These are phyloP conservation scores for Tausonia pullulans DNA, from an alignment of 1,284 basidiomycete species.

Conservation along the genomic window DNA sequence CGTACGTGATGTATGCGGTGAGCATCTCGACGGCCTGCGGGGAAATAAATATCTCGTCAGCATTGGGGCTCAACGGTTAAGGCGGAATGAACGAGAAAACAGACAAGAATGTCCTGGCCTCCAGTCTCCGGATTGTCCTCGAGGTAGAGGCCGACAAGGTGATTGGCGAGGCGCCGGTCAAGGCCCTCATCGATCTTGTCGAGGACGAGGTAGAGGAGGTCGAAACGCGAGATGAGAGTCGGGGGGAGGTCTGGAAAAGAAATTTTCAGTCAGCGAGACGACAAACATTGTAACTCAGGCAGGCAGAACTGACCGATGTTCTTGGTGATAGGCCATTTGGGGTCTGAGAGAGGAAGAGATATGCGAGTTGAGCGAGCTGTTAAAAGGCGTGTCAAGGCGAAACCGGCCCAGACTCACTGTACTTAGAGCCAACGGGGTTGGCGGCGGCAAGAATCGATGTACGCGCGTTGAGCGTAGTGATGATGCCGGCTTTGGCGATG, in stretches of 20 bases:
- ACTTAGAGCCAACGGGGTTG: slow-evolving; percentile 92
- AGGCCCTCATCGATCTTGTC: slow-evolving; percentile 85
- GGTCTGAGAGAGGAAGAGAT: slow-evolving; percentile 33
- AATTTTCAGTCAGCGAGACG: slow-evolving; percentile 19
- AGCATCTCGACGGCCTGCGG: slow-evolving; percentile 72
- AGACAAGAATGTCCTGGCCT: slow-evolving; percentile 63
- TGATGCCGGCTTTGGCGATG: slow-evolving; percentile 98
- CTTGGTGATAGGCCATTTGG: slow-evolving; percentile 70
- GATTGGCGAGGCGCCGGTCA: slow-evolving; percentile 83
- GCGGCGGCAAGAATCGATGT: slow-evolving; percentile 95
- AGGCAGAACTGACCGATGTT: slow-evolving; percentile 43
- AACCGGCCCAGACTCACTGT: slow-evolving; percentile 38
- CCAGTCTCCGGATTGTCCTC: slow-evolving; percentile 70
- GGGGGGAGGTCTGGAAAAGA: slow-evolving; percentile 60
- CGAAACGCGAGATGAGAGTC: slow-evolving; percentile 94
- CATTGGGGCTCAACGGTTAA: neutral
- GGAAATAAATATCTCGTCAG: neutral
- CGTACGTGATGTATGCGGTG: slow-evolving; percentile 89
- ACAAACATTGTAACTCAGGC: too few relatives aligned
- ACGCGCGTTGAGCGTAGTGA: slow-evolving; percentile 92
- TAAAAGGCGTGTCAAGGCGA: neutral
- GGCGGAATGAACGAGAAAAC: slow-evolving; percentile 26
- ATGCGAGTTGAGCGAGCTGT: neutral
- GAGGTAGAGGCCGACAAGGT: slow-evolving; percentile 84
- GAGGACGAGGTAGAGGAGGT: slow-evolving; percentile 91